Evolutionary conservation across 371 early-diverging fungal genomes (phyloP).

Genomic region (Mycotypha africana): DNA sequence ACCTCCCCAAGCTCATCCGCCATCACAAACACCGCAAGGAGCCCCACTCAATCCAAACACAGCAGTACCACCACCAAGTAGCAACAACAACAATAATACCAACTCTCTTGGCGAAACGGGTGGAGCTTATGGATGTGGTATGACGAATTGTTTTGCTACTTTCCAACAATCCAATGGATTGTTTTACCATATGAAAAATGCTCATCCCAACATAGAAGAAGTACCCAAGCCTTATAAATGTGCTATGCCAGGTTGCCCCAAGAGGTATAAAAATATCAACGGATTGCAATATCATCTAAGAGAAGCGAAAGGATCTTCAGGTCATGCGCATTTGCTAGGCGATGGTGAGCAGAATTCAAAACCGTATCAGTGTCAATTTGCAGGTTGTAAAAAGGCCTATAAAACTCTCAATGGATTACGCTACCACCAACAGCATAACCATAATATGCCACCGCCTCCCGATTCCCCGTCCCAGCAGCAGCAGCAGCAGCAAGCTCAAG

Average conservation of each 20-base stretch:
- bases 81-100: constrained; percentile 5
- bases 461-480: constrained; percentile 9
- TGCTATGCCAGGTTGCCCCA: constrained; percentile 75
- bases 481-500: constrained; percentile 7
- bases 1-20: too few species aligned
- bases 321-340: constrained; percentile 22
- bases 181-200: constrained; percentile 64
- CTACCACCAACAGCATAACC: constrained; percentile 38
- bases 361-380: constrained; percentile 31
- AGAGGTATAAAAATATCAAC: constrained; percentile 93
- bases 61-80: too few species aligned
- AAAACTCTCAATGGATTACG: constrained; percentile 37
- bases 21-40: too few species aligned
- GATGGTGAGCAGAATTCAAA: constrained; percentile 14
- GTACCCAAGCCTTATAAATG: constrained; percentile 72
- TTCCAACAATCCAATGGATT: constrained; percentile 56
- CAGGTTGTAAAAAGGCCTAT: constrained; percentile 45
- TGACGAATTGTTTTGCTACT: constrained; percentile 52
- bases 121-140: constrained; percentile 70
- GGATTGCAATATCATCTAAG: constrained; percentile 93
- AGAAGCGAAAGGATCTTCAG: constrained; percentile 65
- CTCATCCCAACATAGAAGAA: constrained; percentile 43
- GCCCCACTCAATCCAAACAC: too few species aligned
- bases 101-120: constrained; percentile 9
- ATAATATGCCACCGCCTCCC: too few species aligned